Evolutionary conservation across 1,139 yeast species (phyloP).

Genomic region (Eremothecium cymbalariae): DNA sequence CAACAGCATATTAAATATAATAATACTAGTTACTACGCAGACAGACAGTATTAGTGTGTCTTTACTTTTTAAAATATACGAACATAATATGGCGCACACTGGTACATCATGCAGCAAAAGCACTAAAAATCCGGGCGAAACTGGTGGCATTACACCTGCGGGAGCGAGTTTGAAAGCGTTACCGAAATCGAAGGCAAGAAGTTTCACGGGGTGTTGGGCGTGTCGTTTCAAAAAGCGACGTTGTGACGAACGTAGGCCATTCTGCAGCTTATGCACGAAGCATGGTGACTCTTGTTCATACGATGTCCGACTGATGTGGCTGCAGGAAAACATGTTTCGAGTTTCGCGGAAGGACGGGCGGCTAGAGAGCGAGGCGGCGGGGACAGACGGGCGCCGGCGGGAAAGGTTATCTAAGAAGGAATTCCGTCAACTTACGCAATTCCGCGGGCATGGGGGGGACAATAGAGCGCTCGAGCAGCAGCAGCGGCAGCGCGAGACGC

Average conservation of each 20-base stretch:
- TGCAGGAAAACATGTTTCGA: constrained; percentile 18
- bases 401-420: constrained; percentile 8
- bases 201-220: constrained; percentile 31
- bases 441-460: constrained; percentile 5
- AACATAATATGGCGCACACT: too few relatives aligned
- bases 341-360: constrained; percentile 6
- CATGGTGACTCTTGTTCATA: constrained; percentile 24
- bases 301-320: constrained; percentile 27
- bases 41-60: too few relatives aligned
- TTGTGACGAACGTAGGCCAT: constrained; percentile 25
- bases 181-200: constrained; percentile 17
- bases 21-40: too few relatives aligned
- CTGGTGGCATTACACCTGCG: background rate
- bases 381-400: constrained; percentile 1
- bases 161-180: background rate
- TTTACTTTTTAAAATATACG: too few relatives aligned
- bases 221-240: constrained; percentile 27
- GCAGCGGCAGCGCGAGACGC: background rate
- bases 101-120: too few relatives aligned
- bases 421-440: constrained; percentile 11
- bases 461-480: background rate
- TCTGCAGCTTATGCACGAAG: constrained; percentile 21
- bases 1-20: too few relatives aligned
- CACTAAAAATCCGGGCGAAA: too few relatives aligned
- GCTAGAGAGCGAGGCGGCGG: constrained; percentile 3